Evolutionary conservation across 352 stramenopile genomes (phyloP).

Genomic region (Phytophthora tentaculata): DNA sequence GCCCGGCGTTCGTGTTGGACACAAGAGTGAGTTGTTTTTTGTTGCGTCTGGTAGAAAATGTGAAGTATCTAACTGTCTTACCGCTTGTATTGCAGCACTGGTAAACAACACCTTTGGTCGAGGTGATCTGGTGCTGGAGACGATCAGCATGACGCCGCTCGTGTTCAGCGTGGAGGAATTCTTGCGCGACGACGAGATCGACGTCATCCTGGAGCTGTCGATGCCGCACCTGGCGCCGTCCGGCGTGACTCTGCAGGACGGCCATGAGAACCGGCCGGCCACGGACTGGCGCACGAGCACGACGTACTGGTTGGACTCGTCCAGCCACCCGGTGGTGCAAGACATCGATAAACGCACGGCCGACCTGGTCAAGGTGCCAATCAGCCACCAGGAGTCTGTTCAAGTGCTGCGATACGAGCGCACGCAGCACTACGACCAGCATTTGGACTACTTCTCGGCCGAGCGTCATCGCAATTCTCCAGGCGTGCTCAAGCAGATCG

Average conservation of each 20-base stretch:
- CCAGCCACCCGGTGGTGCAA: constrained; percentile 42
- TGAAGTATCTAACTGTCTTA: constrained; percentile 4
- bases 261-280: constrained; percentile 63
- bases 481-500: not conserved
- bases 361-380: constrained; percentile 67
- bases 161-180: constrained; percentile 82
- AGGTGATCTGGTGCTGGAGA: constrained; percentile 61
- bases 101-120: constrained; percentile 51
- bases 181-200: constrained; percentile 77
- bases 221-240: constrained; percentile 68
- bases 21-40: constrained; percentile 52
- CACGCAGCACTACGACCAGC: constrained; percentile 82
- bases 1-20: constrained; percentile 66
- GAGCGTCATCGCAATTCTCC: not conserved
- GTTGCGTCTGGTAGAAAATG: not conserved
- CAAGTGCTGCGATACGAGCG: constrained; percentile 76
- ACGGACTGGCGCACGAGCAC: constrained; percentile 83
- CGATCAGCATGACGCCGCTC: constrained; percentile 67
- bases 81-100: constrained; percentile 32
- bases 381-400: constrained; percentile 67
- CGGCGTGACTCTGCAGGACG: constrained; percentile 64
- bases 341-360: constrained; percentile 69
- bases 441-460: constrained; percentile 44
- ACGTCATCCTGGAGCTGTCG: constrained; percentile 73
- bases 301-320: constrained; percentile 75